Conservation (phyloP, 805 yeast genomes). For the Pichia rugopelliculosa region DNA sequence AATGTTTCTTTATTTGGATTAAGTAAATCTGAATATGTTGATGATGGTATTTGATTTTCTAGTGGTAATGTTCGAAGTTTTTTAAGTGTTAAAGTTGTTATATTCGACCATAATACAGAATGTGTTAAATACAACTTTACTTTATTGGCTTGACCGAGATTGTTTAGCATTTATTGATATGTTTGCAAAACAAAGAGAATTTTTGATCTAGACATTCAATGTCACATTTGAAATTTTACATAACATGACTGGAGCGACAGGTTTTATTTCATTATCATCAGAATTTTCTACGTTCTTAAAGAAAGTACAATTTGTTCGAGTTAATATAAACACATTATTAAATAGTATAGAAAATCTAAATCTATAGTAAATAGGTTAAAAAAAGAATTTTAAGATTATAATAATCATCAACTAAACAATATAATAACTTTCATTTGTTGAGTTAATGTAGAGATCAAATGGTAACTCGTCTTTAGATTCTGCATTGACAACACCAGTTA, state of each 20-base stretch:
- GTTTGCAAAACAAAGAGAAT: no score
- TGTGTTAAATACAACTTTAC: slow-evolving; percentile 38
- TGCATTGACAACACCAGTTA: slow-evolving; percentile 55
- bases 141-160: slow-evolving; percentile 22
- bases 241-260: no score
- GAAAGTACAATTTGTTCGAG: neutral
- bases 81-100: slow-evolving; percentile 2
- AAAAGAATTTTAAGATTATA: neutral
- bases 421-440: slow-evolving; percentile 52
- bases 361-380: no score
- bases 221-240: neutral
- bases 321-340: neutral
- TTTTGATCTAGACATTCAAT: neutral
- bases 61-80: neutral
- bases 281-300: no score
- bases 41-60: neutral
- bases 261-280: no score
- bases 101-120: slow-evolving; percentile 36
- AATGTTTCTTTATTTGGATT: neutral
- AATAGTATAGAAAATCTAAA: neutral
- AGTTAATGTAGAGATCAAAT: slow-evolving; percentile 55
- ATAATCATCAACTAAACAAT: slow-evolving; percentile 32
- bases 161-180: slow-evolving; percentile 7
- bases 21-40: neutral
- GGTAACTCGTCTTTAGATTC: slow-evolving; percentile 44